Evolutionary conservation across 1,284 basidiomycete genomes (phyloP).

Genomic region (Leccinum pachyderme): DNA sequence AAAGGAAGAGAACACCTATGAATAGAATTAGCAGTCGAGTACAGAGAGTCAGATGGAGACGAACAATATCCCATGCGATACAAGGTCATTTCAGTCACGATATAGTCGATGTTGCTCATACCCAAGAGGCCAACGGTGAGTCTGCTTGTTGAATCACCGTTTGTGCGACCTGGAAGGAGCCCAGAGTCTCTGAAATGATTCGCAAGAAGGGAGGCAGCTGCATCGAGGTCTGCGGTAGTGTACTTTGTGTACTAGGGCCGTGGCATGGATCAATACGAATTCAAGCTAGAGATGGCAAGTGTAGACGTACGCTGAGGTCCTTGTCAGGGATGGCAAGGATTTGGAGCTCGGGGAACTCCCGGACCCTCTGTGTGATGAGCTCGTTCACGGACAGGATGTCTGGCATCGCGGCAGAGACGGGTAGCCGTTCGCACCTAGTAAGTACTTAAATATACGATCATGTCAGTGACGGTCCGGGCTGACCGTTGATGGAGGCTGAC

Average conservation of each 20-base stretch:
- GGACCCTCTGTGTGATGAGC: constrained; percentile 18
- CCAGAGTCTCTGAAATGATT: constrained; percentile 26
- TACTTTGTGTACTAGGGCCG: constrained; percentile 24
- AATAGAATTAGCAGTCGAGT: not conserved
- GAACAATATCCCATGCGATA: constrained; percentile 34
- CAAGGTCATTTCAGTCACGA: constrained; percentile 28
- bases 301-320: constrained; percentile 12
- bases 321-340: constrained; percentile 24
- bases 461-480: not conserved
- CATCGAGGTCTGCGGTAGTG: constrained; percentile 24
- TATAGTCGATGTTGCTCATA: constrained; percentile 29
- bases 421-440: not conserved
- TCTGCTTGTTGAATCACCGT: constrained; percentile 24
- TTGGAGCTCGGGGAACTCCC: constrained; percentile 19
- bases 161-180: constrained; percentile 20
- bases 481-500: not conserved
- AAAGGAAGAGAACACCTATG: constrained; percentile 42
- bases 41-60: constrained; percentile 2
- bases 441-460: not conserved
- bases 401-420: constrained; percentile 15
- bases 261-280: not conserved
- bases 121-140: constrained; percentile 30
- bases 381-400: constrained; percentile 28
- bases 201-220: constrained; percentile 29
- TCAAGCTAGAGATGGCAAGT: not conserved